Conservation (phyloP, 164 flowering plant species). For the Chloranthus sessilifolius region DNA sequence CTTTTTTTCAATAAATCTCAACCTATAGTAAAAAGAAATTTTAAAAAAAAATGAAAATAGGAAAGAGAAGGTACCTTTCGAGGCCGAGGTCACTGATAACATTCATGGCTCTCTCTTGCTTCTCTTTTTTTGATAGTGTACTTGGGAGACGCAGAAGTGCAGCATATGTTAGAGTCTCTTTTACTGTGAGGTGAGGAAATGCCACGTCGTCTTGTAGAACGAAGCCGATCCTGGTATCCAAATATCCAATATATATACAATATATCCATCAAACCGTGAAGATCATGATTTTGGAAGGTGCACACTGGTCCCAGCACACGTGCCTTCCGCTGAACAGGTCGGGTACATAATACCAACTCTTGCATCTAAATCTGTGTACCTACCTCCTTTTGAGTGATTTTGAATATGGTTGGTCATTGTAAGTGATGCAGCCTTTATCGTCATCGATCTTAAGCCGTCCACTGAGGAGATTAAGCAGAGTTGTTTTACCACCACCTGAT, state of each 20-base stretch:
- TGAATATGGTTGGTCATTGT: constrained; percentile 7
- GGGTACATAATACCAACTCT: neutral
- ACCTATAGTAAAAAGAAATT: no score
- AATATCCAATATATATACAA: no score
- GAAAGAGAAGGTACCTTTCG: constrained; percentile 2
- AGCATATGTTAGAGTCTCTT: constrained; percentile 8
- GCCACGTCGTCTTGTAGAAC: constrained; percentile 4
- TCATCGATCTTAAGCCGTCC: neutral
- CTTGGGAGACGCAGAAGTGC: constrained; percentile 7
- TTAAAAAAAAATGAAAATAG: neutral
- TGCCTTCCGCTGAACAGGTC: neutral
- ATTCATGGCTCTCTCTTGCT: constrained; percentile 6
- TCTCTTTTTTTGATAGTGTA: constrained; percentile 3
- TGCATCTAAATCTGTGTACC: no score
- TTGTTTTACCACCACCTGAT: constrained; percentile 10
- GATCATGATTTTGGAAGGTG: neutral
- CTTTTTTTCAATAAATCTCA: no score
- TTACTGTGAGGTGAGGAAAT: constrained; percentile 8
- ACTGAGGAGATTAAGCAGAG: constrained; percentile 11
- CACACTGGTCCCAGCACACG: neutral
- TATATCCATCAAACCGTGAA: neutral
- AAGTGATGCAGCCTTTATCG: constrained; percentile 5
- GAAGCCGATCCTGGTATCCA: constrained; percentile 8
- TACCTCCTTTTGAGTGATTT: constrained; percentile 8
- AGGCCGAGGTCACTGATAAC: constrained; percentile 6